phyloP scores from a whole-genome alignment of 1,139 yeast genomes.

The Debaryomyces udenii region DNA sequence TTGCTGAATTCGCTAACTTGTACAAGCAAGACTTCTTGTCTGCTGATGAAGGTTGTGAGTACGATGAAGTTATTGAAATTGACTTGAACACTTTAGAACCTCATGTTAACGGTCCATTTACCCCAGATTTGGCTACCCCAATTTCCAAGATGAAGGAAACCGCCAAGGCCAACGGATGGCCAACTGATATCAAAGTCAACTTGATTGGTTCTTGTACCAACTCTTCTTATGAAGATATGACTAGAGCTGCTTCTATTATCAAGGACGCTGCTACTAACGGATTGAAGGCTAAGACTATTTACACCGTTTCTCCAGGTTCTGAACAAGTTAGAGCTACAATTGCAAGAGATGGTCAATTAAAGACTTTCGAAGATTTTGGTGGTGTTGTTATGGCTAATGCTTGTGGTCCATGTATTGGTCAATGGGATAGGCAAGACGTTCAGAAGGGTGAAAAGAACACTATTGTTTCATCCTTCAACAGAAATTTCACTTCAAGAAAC shows the following conservation, averaged over 20 bases:
- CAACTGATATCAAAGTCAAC: constrained; percentile 91
- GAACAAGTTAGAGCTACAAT: constrained; percentile 99
- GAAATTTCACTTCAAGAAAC: constrained; percentile 98
- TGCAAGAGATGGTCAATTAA: constrained; percentile 93
- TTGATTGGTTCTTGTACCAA: constrained; percentile 99
- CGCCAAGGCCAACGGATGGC: constrained; percentile 91
- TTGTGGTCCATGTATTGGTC: constrained; percentile 99
- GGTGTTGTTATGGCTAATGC: constrained; percentile 97
- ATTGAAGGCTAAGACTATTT: constrained; percentile 84
- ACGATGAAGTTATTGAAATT: constrained; percentile 94
- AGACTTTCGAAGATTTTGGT: constrained; percentile 89
- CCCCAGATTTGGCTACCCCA: constrained; percentile 99
- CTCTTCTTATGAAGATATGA: constrained; percentile 98
- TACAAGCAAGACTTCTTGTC: constrained; percentile 77
- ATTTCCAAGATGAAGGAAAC: constrained; percentile 89
- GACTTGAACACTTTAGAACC: constrained; percentile 96
- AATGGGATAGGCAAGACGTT: constrained; percentile 98
- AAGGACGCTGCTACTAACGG: constrained; percentile 91
- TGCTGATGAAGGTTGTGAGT: constrained; percentile 94
- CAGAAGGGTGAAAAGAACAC: constrained; percentile 98
- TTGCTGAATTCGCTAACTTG: constrained; percentile 78
- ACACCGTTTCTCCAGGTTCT: constrained; percentile 97
- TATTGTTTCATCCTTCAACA: constrained; percentile 97
- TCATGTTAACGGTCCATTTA: constrained; percentile 97
- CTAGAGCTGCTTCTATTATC: constrained; percentile 94